A percentile compares a stretch with the other conserved stretches of the same genome.
phyloP scores from a whole-genome alignment of 2,329 filamentous ascomycete genomes.

The Bipolaris oryzae region DNA sequence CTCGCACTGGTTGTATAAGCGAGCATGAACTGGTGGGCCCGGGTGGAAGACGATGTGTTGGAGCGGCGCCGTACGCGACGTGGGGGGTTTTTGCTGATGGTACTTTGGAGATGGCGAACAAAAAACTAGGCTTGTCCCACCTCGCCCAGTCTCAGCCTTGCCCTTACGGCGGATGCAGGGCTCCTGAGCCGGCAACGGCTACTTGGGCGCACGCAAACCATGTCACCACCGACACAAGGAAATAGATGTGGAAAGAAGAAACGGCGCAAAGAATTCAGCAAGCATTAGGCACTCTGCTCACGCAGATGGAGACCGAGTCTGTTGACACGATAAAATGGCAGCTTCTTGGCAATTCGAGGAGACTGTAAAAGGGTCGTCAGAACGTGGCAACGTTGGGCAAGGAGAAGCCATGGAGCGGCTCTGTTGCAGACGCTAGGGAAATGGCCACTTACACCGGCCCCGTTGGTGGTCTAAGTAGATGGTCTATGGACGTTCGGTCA shows the following conservation, averaged over 20 bases:
- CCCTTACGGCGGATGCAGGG: conserved; percentile 8
- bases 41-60: conserved; percentile 3
- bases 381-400: neutral
- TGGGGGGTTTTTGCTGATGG: conserved; percentile 7
- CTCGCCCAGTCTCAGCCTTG: conserved; percentile 13
- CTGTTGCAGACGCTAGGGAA: neutral
- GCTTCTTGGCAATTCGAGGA: conserved; percentile 10
- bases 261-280: neutral
- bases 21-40: neutral
- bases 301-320: neutral
- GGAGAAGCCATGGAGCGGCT: neutral
- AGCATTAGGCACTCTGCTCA: neutral
- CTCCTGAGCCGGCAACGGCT: conserved; percentile 1
- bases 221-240: neutral
- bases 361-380: conserved; percentile 13
- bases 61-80: conserved; percentile 11
- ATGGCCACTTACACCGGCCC: conserved; percentile 8
- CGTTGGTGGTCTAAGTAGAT: neutral
- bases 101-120: conserved; percentile 14
- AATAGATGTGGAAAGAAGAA: neutral
- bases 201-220: conserved; percentile 7
- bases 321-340: neutral
- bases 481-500: neutral
- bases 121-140: conserved; percentile 13
- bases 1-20: neutral